Evolutionary conservation across 805 yeast genomes (phyloP).

Genomic region (Candida coquimbonensis): DNA sequence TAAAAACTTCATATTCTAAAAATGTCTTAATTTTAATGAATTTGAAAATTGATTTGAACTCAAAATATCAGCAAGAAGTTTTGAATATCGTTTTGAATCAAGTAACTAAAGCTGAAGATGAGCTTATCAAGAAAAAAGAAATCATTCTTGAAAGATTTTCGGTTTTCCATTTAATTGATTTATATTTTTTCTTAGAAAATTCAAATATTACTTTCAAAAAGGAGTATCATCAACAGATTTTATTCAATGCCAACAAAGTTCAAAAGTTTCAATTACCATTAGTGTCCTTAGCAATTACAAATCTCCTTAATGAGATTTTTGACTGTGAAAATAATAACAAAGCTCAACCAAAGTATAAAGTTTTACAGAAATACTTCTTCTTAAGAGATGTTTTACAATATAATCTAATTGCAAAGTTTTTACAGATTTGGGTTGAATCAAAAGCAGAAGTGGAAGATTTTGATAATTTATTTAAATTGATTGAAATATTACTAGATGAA

Average conservation of each 20-base stretch:
- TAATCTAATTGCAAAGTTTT: slow-evolving; percentile 47
- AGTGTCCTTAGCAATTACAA: slow-evolving; percentile 24
- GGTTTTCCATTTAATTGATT: slow-evolving; percentile 45
- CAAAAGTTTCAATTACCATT: slow-evolving; percentile 32
- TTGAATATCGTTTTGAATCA: slow-evolving; percentile 4
- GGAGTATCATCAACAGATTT: slow-evolving; percentile 53
- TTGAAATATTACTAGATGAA: slow-evolving; percentile 30
- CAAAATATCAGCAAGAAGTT: slow-evolving; percentile 15
- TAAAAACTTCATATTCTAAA: slow-evolving; percentile 6
- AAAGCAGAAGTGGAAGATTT: slow-evolving; percentile 47
- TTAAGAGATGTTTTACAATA: slow-evolving; percentile 51
- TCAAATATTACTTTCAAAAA: slow-evolving; percentile 57
- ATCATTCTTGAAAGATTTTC: slow-evolving; percentile 39
- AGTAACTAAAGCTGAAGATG: slow-evolving; percentile 12
- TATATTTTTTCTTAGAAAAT: slow-evolving; percentile 47
- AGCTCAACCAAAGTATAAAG: background rate
- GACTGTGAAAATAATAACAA: slow-evolving; percentile 5
- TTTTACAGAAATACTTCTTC: slow-evolving; percentile 33
- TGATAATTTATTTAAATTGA: slow-evolving; percentile 39
- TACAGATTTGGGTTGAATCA: slow-evolving; percentile 61
- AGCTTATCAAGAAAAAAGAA: slow-evolving; percentile 11
- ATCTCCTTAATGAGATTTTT: slow-evolving; percentile 22
- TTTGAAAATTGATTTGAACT: slow-evolving; percentile 11
- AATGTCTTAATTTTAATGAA: slow-evolving; percentile 11
- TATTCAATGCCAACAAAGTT: slow-evolving; percentile 54